Evolutionary conservation across 345 rosid genomes (phyloP), one percentile per base, ranked within the genome.

Genomic region (Boechera divaricarpa): DNA sequence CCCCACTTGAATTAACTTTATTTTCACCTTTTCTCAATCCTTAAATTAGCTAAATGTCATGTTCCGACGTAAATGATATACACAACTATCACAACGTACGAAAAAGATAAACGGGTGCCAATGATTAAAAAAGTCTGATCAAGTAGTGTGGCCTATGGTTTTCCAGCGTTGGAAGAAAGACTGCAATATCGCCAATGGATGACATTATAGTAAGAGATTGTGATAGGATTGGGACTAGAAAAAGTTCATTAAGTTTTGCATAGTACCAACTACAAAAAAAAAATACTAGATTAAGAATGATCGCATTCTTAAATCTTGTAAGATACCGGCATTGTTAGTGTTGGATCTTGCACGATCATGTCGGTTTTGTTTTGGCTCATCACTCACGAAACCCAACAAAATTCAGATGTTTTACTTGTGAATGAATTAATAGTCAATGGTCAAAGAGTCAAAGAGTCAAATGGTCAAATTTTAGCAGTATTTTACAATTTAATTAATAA

Each of bases 1-100:
- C 64, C 36, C 68, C 68, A 63, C 38, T 63, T 28, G 45, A 10
- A 63, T 28, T 28, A 31, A 28, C 38, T 42, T 63, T 60, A 55
- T 59, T 36, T 59, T 7, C 7, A 4, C 29, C 15, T 59, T 60
- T 18, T 15, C 52, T 63, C 68, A 44, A 42, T 44, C 68, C 53
- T 63, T 42, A 42, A 26, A n/a, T 42, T 42, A 42, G 13, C 36
- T 62, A 62, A 41, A 59, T 35, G 15, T 59, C 29, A 10, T 60
- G 47, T 36, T 60, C 47, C 45, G 7, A 36, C 21, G 63, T 59
- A 59, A 56, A 56, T 16, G 53, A 26, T 11, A 29, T 62, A 12
- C 26, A 12, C 1, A 62, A 41, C 47, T 26, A 24, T 62, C 35
- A 62, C 35, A 41, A 12, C 32, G 28, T 12, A 39, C 35, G 35